phyloP scores from a whole-genome alignment of 805 yeast species.

The Kuraishia capsulata region DNA sequence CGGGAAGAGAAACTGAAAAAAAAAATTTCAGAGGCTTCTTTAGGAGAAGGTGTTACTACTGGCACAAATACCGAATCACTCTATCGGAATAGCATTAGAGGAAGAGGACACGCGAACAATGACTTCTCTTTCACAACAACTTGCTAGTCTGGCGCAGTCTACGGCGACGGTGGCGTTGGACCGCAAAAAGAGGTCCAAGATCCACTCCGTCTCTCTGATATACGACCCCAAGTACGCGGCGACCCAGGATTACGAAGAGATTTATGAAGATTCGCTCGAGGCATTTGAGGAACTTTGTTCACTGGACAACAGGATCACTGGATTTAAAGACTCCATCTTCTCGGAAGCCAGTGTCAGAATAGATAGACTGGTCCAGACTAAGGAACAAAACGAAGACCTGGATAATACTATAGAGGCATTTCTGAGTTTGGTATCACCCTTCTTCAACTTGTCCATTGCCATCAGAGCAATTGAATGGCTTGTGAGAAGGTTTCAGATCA shows the following conservation, averaged over 20 bases:
- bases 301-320: conserved; percentile 66
- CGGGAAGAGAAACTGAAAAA: too few relatives aligned
- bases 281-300: conserved; percentile 66
- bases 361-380: conserved; percentile 75
- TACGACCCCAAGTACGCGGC: conserved; percentile 84
- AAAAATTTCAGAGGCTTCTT: too few relatives aligned
- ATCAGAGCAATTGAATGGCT: conserved; percentile 90
- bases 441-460: conserved; percentile 67
- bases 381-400: conserved; percentile 67
- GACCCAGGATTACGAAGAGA: conserved; percentile 85
- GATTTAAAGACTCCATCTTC: conserved; percentile 66
- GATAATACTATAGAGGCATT: conserved; percentile 70
- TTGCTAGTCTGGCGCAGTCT: conserved; percentile 56
- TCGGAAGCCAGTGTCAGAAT: conserved; percentile 71
- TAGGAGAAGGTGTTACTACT: too few relatives aligned
- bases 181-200: conserved; percentile 75
- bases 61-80: too few relatives aligned
- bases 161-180: conserved; percentile 72
- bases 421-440: conserved; percentile 64
- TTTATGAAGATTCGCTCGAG: conserved; percentile 61
- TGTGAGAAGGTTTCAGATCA: conserved; percentile 81
- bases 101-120: too few relatives aligned
- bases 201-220: conserved; percentile 83
- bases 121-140: conserved; percentile 59
- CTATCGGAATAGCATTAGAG: too few relatives aligned